A percentile compares a stretch with the other conserved stretches of the same genome.
phyloP scores from a whole-genome alignment of 1,139 yeast genomes.

The Arxiozyma slooffiae region DNA sequence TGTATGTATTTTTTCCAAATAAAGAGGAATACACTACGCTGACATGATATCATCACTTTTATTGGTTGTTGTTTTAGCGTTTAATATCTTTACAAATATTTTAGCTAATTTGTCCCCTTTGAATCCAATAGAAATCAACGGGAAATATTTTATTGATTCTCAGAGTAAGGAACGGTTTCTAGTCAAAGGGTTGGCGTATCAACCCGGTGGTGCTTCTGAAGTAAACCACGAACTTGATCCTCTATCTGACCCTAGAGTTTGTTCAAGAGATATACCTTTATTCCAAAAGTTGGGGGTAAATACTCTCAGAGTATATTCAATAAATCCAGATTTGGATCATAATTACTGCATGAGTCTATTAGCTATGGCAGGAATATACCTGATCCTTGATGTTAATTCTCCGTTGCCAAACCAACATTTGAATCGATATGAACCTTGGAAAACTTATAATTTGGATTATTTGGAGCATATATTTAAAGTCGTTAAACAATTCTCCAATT shows the following conservation, averaged over 20 bases:
- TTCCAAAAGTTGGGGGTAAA: conserved; percentile 39
- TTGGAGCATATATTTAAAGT: conserved; percentile 69
- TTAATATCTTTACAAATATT: no score
- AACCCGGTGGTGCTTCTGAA: conserved; percentile 81
- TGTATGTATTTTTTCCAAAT: no score
- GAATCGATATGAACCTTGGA: conserved; percentile 85
- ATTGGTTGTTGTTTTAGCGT: background rate
- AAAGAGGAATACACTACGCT: background rate
- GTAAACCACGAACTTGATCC: conserved; percentile 46
- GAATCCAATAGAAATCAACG: conserved; percentile 51
- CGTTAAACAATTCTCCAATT: conserved; percentile 71
- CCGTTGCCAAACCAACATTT: conserved; percentile 70
- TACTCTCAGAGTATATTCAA: conserved; percentile 78
- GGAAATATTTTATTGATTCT: conserved; percentile 65
- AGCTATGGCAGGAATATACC: conserved; percentile 85
- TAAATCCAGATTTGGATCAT: conserved; percentile 75
- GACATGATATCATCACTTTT: background rate
- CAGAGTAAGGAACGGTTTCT: conserved; percentile 72
- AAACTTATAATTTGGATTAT: conserved; percentile 59
- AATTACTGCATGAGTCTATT: conserved; percentile 85
- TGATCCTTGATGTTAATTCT: conserved; percentile 83
- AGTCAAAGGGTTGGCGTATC: conserved; percentile 75
- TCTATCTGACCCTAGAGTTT: conserved; percentile 52
- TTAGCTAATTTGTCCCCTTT: background rate
- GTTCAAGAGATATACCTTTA: conserved; percentile 53